These are phyloP conservation scores for Carpinus fangiana DNA, from an alignment of 306 rosid species.

Conservation along the genomic window DNA sequence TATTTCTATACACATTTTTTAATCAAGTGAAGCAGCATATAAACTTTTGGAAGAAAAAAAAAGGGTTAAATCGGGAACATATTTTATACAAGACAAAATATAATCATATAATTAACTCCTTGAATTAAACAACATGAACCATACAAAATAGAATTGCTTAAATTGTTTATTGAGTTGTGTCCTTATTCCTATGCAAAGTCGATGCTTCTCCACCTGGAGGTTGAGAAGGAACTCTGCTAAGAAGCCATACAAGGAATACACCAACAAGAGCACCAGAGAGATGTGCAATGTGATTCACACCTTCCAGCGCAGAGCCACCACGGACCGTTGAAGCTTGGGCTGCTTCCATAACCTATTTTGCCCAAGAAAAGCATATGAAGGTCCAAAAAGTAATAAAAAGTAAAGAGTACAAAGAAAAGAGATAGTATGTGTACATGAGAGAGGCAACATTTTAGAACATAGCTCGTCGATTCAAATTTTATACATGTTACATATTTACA, in stretches of 20 bases:
- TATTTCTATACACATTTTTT: no score
- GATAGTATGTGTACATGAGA: not conserved
- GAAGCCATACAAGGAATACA: slow-evolving; percentile 83
- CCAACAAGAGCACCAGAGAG: slow-evolving; percentile 98
- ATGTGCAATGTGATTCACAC: slow-evolving; percentile 90
- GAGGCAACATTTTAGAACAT: not conserved
- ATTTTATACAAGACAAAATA: not conserved
- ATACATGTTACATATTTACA: not conserved
- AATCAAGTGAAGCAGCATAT: no score
- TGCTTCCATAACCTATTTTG: slow-evolving; percentile 86
- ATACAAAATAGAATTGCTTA: slow-evolving; percentile 1
- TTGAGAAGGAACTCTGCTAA: slow-evolving; percentile 80
- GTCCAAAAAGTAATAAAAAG: not conserved
- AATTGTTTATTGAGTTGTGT: slow-evolving; percentile 18
- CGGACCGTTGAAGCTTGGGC: slow-evolving; percentile 88
- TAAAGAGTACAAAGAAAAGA: not conserved
- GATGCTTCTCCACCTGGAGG: slow-evolving; percentile 38
- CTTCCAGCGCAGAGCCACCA: slow-evolving; percentile 59
- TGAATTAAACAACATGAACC: slow-evolving; percentile 6
- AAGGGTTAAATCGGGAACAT: not conserved
- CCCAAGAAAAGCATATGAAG: slow-evolving; percentile 24
- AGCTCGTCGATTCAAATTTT: not conserved
- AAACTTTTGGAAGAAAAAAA: no score
- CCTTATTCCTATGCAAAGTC: slow-evolving; percentile 28
- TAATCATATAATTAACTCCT: not conserved